Evolutionary conservation across 306 rosid genomes (phyloP).

Genomic region (Dicorynia guianensis): DNA sequence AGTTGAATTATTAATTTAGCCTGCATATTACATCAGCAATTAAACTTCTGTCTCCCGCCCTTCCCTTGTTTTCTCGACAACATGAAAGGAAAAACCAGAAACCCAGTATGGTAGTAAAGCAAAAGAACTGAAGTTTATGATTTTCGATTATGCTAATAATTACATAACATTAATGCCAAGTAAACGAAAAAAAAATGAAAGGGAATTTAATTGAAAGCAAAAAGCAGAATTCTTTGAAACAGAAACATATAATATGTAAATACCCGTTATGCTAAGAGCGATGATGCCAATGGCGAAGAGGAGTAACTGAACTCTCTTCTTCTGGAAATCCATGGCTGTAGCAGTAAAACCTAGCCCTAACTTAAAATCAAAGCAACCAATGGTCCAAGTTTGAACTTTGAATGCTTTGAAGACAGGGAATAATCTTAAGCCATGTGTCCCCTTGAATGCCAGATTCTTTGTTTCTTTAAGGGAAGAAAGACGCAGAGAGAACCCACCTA

Average conservation of each 20-base stretch:
- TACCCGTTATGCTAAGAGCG: slow-evolving; percentile 79
- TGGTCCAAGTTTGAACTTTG: too few species aligned
- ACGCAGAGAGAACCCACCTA: too few species aligned
- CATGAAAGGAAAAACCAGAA: too few species aligned
- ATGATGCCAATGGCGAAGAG: slow-evolving; percentile 50
- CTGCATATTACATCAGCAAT: background rate
- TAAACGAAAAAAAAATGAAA: background rate
- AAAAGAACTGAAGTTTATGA: background rate
- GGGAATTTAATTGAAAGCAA: background rate
- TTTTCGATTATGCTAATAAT: background rate
- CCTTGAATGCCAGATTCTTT: background rate
- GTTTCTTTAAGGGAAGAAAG: background rate
- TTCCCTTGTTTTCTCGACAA: background rate
- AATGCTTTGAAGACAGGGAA: slow-evolving; percentile 35
- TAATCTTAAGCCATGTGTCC: slow-evolving; percentile 11
- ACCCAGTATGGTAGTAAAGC: too few species aligned
- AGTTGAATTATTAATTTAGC: background rate
- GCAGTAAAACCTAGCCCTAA: background rate
- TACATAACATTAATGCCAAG: background rate
- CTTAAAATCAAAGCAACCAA: background rate
- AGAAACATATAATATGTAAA: background rate
- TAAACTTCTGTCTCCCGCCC: background rate
- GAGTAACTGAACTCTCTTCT: slow-evolving; percentile 56
- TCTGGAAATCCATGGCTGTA: slow-evolving; percentile 63
- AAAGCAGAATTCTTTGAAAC: background rate